A percentile compares a stretch with the other conserved stretches of the same genome.
Evolutionary conservation across 228 moss, liverwort and hornwort species (phyloP).

Genomic region (Sphagnum fallax): DNA sequence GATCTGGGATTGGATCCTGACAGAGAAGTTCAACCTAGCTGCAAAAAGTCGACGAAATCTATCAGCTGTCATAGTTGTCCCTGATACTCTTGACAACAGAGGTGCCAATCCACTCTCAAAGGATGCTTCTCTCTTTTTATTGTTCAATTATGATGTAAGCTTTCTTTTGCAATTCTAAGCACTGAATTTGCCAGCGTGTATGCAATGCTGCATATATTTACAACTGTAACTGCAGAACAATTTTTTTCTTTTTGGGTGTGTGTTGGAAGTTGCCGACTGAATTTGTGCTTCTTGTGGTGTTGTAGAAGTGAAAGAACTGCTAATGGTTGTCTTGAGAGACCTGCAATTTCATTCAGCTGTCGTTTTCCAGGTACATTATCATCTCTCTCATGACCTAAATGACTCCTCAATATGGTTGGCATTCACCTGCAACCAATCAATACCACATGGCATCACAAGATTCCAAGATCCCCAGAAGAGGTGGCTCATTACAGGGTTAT

Average conservation of each 20-base stretch:
- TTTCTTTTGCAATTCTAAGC: background rate
- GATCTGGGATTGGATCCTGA: slow-evolving; percentile 90
- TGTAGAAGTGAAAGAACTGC: slow-evolving; percentile 78
- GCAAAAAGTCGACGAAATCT: slow-evolving; percentile 60
- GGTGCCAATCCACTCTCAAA: slow-evolving; percentile 24
- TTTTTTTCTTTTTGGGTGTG: background rate
- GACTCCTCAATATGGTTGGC: background rate
- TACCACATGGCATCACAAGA: background rate
- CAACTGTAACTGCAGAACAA: background rate
- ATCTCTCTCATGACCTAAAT: background rate
- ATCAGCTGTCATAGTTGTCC: slow-evolving; percentile 85
- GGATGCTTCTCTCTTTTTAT: background rate
- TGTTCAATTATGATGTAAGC: background rate
- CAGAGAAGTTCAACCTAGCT: slow-evolving; percentile 70
- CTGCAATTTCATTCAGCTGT: slow-evolving; percentile 91
- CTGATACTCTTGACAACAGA: slow-evolving; percentile 93
- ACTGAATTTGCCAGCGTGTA: background rate
- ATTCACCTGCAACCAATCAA: background rate
- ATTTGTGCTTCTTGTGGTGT: slow-evolving; percentile 1
- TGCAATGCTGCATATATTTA: background rate
- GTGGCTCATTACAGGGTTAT: too few relatives aligned
- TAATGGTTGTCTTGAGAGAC: slow-evolving; percentile 81
- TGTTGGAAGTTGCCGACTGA: too few relatives aligned
- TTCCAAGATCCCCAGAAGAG: background rate
- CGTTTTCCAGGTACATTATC: slow-evolving; percentile 68